A percentile compares a stretch with the other conserved stretches of the same genome.
Conservation (phyloP, 2,329 filamentous ascomycete genomes). For the Tolypocladium inflatum region DNA sequence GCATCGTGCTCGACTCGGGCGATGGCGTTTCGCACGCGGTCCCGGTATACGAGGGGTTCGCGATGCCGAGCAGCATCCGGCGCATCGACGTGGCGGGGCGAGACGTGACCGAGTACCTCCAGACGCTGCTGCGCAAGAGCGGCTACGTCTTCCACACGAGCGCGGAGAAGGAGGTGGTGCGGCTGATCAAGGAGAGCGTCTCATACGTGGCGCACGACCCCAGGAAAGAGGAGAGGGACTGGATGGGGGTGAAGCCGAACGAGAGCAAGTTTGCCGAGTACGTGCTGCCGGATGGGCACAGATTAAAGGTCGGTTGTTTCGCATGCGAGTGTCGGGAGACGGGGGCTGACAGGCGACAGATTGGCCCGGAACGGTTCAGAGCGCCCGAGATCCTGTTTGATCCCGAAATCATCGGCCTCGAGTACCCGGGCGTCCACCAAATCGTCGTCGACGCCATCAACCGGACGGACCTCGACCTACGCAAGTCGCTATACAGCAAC, state of each 20-base stretch:
- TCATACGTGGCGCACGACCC: slow-evolving; percentile 88
- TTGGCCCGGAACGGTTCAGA: slow-evolving; percentile 89
- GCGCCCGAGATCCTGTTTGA: slow-evolving; percentile 97
- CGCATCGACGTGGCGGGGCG: slow-evolving; percentile 92
- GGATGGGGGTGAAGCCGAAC: slow-evolving; percentile 70
- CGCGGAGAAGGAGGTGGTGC: slow-evolving; percentile 97
- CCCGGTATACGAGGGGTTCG: slow-evolving; percentile 95
- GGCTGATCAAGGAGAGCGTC: slow-evolving; percentile 90
- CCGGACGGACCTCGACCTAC: slow-evolving; percentile 88
- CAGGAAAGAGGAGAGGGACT: slow-evolving; percentile 92
- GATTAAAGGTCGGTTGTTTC: slow-evolving; percentile 59
- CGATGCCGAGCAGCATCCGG: slow-evolving; percentile 89
- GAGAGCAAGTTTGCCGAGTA: slow-evolving; percentile 78
- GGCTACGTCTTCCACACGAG: slow-evolving; percentile 95
- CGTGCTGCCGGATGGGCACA: slow-evolving; percentile 82
- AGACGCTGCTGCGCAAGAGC: slow-evolving; percentile 80
- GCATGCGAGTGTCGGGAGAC: no score
- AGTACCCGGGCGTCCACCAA: slow-evolving; percentile 95
- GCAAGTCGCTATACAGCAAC: slow-evolving; percentile 89
- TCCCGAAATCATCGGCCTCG: slow-evolving; percentile 90
- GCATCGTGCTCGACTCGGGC: slow-evolving; percentile 88
- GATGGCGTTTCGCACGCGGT: slow-evolving; percentile 97
- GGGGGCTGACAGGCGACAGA: slow-evolving; percentile 31
- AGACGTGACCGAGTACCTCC: slow-evolving; percentile 93
- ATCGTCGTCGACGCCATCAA: slow-evolving; percentile 96